Evolutionary conservation across 2,329 filamentous ascomycete species (phyloP), one percentile per base, ranked within the genome.

Genomic region (Thielaviopsis musarum): DNA sequence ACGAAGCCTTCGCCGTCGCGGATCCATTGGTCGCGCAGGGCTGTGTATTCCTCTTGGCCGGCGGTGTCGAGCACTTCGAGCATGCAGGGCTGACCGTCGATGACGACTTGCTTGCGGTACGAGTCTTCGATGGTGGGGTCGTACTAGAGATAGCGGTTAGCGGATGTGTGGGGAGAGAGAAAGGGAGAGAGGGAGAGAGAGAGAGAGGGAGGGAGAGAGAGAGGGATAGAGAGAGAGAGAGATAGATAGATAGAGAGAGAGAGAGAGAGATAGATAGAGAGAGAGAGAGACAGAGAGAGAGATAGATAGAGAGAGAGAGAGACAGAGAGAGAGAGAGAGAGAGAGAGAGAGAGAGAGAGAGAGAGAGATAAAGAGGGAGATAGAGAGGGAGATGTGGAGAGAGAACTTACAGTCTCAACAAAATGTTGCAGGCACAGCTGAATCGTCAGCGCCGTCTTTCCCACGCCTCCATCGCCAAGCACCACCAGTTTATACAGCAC

Each of bases 371-470:
- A n/a, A n/a, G n/a, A n/a, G n/a, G n/a, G n/a, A n/a, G n/a, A n/a
- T n/a, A n/a, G n/a, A n/a, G n/a, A n/a, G n/a, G n/a, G n/a, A 3
- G 2, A 54, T 2, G 19, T 4, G 2, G 21, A 9, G 4, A 48
- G 12, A 28, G 5, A 28, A 76, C 81, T 73, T 74, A 84, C 81
- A 63, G 90, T 96, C 76, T 97, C 91, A 68, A 97, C 91, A 71
- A 98, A 98, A 74, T 98, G 93, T 73, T 97, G 94, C 69, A 97
- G 76, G 72, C 93, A 97, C 67, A 98, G 79, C 83, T 98, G 90
- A 70, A 95, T 95, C 61, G 90, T 95, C 70, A 95, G 77, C 68
- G 90, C 90, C 57, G 90, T 95, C 75, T 95, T 95, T 66, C 90
- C 90, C 63, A 95, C 90, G 73, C 90, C 90, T 75, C 90, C 90